These are phyloP conservation scores for Sanguinoderma infundibulare DNA, from an alignment of 1,284 basidiomycete species.

Conservation along the genomic window DNA sequence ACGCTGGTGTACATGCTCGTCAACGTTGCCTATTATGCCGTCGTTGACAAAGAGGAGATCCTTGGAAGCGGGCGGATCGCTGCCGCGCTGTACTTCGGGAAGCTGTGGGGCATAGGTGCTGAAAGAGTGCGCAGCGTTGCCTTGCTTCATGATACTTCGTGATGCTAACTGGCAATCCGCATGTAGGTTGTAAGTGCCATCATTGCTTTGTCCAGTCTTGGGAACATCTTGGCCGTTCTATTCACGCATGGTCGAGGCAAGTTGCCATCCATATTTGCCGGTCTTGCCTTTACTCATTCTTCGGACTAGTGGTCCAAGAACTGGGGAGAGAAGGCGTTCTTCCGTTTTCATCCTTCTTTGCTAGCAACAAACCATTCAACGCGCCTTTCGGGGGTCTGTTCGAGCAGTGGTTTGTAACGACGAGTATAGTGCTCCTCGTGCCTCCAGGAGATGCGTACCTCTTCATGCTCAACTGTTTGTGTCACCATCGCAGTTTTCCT, in stretches of 20 bases:
- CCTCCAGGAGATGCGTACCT: slow-evolving; percentile 73
- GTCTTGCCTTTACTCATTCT: background rate
- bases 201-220: slow-evolving; percentile 65
- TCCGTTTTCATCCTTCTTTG: slow-evolving; percentile 63
- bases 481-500: background rate
- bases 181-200: slow-evolving; percentile 59
- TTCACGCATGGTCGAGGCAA: slow-evolving; percentile 68
- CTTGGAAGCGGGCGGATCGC: slow-evolving; percentile 62
- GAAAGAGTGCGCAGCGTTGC: slow-evolving; percentile 48
- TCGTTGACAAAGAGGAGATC: slow-evolving; percentile 68
- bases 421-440: slow-evolving; percentile 49
- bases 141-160: background rate
- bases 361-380: slow-evolving; percentile 66
- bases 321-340: slow-evolving; percentile 69
- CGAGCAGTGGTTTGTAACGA: slow-evolving; percentile 59
- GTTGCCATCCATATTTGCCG: slow-evolving; percentile 1
- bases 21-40: slow-evolving; percentile 73
- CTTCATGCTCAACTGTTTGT: slow-evolving; percentile 66
- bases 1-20: slow-evolving; percentile 61
- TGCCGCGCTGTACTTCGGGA: slow-evolving; percentile 72
- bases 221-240: slow-evolving; percentile 63
- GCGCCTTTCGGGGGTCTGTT: slow-evolving; percentile 63
- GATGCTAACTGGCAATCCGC: background rate
- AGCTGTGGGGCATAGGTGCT: slow-evolving; percentile 61
- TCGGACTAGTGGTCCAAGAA: slow-evolving; percentile 63